Evolutionary conservation across 345 rosid genomes (phyloP).

Genomic region (Syzygium aqueum): DNA sequence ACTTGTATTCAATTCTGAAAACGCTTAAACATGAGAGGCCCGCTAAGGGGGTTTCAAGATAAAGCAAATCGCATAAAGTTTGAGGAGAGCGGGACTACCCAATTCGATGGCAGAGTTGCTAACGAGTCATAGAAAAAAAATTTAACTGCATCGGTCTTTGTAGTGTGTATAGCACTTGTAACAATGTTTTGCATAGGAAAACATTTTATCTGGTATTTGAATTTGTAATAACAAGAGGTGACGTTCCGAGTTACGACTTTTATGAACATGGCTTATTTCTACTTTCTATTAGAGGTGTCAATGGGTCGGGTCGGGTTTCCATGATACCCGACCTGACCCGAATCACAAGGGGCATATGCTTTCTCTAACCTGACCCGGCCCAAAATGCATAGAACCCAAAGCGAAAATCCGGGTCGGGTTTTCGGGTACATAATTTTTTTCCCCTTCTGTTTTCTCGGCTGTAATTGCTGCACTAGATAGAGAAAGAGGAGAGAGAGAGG

Average conservation of each 20-base stretch:
- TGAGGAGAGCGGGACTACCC: not conserved
- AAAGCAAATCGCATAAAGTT: not conserved
- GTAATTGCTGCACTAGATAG: not conserved
- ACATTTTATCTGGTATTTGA: not conserved
- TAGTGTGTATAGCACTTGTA: not conserved
- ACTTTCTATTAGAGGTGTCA: no score
- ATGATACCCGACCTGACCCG: no score
- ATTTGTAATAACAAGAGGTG: not conserved
- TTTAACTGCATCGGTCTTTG: accelerated
- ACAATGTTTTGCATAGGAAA: not conserved
- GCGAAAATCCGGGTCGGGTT: no score
- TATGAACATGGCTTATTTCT: not conserved
- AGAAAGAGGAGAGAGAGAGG: not conserved
- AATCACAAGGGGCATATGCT: no score
- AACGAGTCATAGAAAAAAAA: not conserved
- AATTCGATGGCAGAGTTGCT: not conserved
- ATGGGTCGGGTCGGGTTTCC: no score
- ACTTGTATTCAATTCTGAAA: not conserved
- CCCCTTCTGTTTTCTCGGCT: not conserved
- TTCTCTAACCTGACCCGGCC: no score
- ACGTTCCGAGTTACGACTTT: no score
- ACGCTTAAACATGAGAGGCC: not conserved
- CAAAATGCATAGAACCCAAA: no score
- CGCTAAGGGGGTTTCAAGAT: not conserved
- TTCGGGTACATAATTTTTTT: no score